These are phyloP conservation scores for Fusarium abutilonis DNA, from an alignment of 2,329 filamentous ascomycete species.

Conservation along the genomic window DNA sequence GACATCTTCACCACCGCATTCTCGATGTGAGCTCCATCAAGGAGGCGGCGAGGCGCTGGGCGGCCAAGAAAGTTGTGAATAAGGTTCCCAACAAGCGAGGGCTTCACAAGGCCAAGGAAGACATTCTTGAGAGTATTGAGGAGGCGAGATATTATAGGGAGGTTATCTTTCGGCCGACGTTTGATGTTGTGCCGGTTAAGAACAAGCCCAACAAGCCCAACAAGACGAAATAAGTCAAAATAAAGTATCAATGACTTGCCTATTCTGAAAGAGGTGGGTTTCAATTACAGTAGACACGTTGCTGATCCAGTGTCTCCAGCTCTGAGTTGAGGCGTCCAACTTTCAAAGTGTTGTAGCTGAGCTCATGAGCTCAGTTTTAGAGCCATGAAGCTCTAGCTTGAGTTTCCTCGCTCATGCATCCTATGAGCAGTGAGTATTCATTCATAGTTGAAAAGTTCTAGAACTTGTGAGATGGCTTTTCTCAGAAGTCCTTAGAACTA, in stretches of 20 bases:
- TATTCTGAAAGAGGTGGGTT: conserved; percentile 14
- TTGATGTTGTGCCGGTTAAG: conserved; percentile 40
- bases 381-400: not conserved
- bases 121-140: conserved; percentile 94
- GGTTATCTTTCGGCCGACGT: conserved; percentile 66
- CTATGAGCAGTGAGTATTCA: no score
- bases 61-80: conserved; percentile 56
- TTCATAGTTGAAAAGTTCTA: not conserved
- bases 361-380: conserved; percentile 10
- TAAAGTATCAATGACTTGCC: not conserved
- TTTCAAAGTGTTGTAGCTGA: conserved; percentile 1
- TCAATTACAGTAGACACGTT: not conserved
- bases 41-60: conserved; percentile 88
- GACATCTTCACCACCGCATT: conserved; percentile 88
- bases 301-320: not conserved
- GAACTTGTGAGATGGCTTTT: not conserved
- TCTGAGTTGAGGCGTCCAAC: not conserved
- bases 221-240: conserved; percentile 8
- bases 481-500: not conserved
- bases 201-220: conserved; percentile 33
- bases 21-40: conserved; percentile 93
- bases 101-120: conserved; percentile 83
- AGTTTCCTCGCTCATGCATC: not conserved
- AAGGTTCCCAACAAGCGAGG: conserved; percentile 77
- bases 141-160: conserved; percentile 87